phyloP scores from a whole-genome alignment of 495 filamentous ascomycete genomes.

The Hypomontagnella monticulosa region DNA sequence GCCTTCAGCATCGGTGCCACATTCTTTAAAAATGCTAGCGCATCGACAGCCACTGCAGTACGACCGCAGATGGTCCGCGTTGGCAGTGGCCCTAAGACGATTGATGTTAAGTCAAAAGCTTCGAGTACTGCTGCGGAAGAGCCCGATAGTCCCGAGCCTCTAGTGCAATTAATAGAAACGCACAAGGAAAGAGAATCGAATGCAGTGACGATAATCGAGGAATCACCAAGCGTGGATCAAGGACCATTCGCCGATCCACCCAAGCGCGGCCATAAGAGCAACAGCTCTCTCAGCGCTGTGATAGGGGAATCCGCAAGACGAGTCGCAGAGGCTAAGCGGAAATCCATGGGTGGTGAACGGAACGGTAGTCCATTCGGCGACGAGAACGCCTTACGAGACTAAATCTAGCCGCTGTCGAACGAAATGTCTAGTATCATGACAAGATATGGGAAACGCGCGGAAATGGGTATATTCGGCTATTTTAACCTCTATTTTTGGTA shows the following conservation, averaged over 20 bases:
- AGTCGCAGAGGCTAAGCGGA: slow-evolving; percentile 46
- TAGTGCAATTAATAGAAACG: slow-evolving; percentile 22
- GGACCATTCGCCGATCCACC: slow-evolving; percentile 70
- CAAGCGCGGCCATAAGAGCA: slow-evolving; percentile 46
- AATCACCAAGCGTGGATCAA: slow-evolving; percentile 58
- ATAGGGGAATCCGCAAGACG: slow-evolving; percentile 61
- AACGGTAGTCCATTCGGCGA: slow-evolving; percentile 65
- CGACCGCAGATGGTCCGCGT: slow-evolving; percentile 64
- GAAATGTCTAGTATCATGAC: slow-evolving; percentile 40
- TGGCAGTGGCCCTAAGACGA: slow-evolving; percentile 59
- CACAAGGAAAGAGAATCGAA: slow-evolving; percentile 42
- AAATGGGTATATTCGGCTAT: slow-evolving; percentile 30
- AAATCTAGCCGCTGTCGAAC: slow-evolving; percentile 29
- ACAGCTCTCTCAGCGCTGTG: slow-evolving; percentile 61
- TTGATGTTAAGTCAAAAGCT: slow-evolving; percentile 50
- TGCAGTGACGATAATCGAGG: slow-evolving; percentile 60
- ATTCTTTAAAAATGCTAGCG: slow-evolving; percentile 68
- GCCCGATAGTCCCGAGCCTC: slow-evolving; percentile 22
- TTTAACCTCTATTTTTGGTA: slow-evolving; percentile 38
- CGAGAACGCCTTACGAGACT: slow-evolving; percentile 61
- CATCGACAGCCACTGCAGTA: slow-evolving; percentile 61
- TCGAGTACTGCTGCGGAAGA: slow-evolving; percentile 23
- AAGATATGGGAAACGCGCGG: slow-evolving; percentile 42
- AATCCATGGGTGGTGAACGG: slow-evolving; percentile 43
- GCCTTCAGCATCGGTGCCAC: slow-evolving; percentile 72